A percentile compares a stretch with the other conserved stretches of the same genome.
Conservation (phyloP, 306 rosid species). For the Mucuna pruriens region DNA sequence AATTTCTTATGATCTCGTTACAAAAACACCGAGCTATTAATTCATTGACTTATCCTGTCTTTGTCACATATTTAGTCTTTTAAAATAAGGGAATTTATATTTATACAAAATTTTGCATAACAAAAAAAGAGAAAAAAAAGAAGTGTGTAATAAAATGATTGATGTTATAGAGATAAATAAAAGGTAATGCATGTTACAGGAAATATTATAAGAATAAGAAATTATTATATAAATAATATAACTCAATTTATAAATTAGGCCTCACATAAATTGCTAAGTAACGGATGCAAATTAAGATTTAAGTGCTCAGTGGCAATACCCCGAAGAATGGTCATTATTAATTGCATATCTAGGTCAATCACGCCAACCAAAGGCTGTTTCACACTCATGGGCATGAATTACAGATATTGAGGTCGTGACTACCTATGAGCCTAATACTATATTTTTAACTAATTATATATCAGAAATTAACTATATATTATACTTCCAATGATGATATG, state of each 20-base stretch:
- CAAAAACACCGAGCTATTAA: neutral
- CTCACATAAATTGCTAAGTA: neutral
- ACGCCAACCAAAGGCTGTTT: slow-evolving; percentile 33
- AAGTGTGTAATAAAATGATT: neutral
- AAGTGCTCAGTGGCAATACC: too few species aligned
- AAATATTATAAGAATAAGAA: too few species aligned
- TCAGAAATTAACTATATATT: neutral
- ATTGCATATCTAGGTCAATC: neutral
- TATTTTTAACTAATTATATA: neutral
- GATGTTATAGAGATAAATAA: neutral
- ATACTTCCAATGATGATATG: slow-evolving; percentile 31
- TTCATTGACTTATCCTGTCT: neutral
- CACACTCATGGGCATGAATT: neutral
- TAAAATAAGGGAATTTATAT: neutral
- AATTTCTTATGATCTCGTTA: neutral
- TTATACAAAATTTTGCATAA: neutral
- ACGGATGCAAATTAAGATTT: too few species aligned
- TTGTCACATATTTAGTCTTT: neutral
- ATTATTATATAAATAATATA: too few species aligned
- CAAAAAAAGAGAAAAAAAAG: neutral
- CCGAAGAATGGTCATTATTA: neutral
- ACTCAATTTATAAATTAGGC: neutral
- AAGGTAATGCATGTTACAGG: too few species aligned
- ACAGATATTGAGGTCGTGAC: neutral
- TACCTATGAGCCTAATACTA: neutral